Percentiles rank a stretch among this genome's conserved stretches.
Conservation (phyloP, 2,329 filamentous ascomycete species). For the Chalaropsis ovoidea region DNA sequence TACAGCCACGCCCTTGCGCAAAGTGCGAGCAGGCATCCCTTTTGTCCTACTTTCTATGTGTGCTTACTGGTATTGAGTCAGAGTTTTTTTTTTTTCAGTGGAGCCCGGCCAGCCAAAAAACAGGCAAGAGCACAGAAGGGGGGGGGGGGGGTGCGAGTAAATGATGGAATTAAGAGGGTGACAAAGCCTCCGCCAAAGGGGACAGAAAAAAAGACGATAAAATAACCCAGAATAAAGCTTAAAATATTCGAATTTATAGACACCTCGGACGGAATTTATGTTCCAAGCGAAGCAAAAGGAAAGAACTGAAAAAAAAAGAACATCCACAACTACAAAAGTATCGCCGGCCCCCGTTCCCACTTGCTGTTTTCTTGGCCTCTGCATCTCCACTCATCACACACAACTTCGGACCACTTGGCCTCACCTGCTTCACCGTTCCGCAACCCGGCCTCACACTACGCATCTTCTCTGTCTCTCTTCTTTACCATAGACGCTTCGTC, state of each 20-base stretch:
- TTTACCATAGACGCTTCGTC: neutral
- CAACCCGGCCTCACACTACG: neutral
- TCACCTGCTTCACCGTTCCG: neutral
- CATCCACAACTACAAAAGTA: slow-evolving; percentile 6
- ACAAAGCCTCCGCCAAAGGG: neutral
- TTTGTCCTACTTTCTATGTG: neutral
- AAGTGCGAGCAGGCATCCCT: neutral
- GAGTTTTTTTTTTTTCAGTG: slow-evolving; percentile 6
- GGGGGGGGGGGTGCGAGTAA: neutral
- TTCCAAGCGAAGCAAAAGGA: neutral
- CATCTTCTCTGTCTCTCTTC: neutral
- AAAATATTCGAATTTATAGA: slow-evolving; percentile 1
- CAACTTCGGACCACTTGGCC: neutral
- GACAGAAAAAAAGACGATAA: neutral
- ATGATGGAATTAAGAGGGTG: neutral
- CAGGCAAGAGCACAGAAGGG: neutral
- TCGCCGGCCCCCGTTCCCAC: slow-evolving; percentile 7
- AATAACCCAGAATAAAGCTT: neutral
- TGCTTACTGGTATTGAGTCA: slow-evolving; percentile 2
- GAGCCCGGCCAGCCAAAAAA: neutral
- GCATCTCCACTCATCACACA: neutral
- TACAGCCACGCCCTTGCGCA: neutral
- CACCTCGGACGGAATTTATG: neutral
- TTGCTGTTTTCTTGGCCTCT: neutral
- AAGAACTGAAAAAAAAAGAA: neutral